Base-by-base conservation (phyloP, 1,284 basidiomycete species). In the Cystobasidium pallidum region DNA sequence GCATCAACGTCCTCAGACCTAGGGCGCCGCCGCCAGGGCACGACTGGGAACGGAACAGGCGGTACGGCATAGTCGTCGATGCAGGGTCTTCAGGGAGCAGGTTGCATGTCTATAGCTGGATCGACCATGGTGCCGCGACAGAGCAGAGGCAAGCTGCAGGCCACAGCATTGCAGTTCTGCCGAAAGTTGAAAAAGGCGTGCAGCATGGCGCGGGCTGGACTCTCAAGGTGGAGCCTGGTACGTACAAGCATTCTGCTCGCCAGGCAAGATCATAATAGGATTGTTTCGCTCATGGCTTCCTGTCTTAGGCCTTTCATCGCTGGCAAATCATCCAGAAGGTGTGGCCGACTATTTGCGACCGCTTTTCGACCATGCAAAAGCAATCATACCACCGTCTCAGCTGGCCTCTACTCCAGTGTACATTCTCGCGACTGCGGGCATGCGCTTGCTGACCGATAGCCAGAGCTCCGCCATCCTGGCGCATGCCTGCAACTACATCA, bases 31-130 rank as follows among this genome's bases (percentile, higher is more conserved):
- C 66, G 34, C 41, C 49, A 26, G 45, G 28, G 30, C 28, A 26
- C 8, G 49, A 8, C 0, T 66, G 64, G 64, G 51, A 36, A 39
- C 28, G 32, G 3, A 47, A 58, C 45, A 59, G 68, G 17, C 54
- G 61, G 11, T 99, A 95, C 82, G 94, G 93, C 62, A 88, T 99
- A 74, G 92, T 99, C 72, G 91, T 99, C 80, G 95, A 99, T 84
- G 95, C 95, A 78, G 95, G 95, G 75, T 96, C 93, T 79, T 97
- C 94, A 13, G 95, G 95, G 43, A 98, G 94, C 6, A 86, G 96
- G 61, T 85, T 98, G 58, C 94, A 96, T 82, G 92, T 99, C 76
- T 99, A 99, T 84, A 94, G 91, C 79, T 99, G 95, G 81, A 76
- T 80, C 36, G 76, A 81, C 67, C 74, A 80, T 75, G 75, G 77